phyloP scores from a whole-genome alignment of 1,139 yeast genomes.

The Komagataea norvegica region DNA sequence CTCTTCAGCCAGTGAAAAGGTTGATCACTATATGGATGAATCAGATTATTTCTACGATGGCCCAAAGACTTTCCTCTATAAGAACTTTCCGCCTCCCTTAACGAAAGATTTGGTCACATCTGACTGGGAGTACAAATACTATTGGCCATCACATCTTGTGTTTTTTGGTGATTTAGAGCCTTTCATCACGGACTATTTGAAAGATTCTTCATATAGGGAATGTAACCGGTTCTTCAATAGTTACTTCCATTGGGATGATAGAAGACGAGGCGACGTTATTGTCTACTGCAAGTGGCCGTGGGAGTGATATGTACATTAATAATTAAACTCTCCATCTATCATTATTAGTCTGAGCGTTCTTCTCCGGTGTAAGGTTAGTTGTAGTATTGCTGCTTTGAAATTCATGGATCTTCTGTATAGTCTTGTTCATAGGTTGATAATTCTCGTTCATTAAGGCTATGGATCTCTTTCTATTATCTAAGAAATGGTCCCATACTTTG shows the following conservation, averaged over 20 bases:
- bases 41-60: constrained; percentile 78
- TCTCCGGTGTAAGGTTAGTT: background rate
- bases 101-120: constrained; percentile 24
- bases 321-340: constrained; percentile 24
- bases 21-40: constrained; percentile 65
- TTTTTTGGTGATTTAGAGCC: constrained; percentile 62
- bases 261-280: constrained; percentile 65
- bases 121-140: constrained; percentile 33
- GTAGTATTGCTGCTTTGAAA: too few species aligned
- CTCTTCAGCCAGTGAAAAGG: constrained; percentile 17
- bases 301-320: constrained; percentile 21
- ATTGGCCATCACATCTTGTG: constrained; percentile 71
- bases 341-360: background rate
- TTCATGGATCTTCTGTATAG: constrained; percentile 13
- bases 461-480: constrained; percentile 15
- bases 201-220: constrained; percentile 42
- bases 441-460: constrained; percentile 16
- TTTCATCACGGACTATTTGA: constrained; percentile 37
- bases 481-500: constrained; percentile 20
- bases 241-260: constrained; percentile 78
- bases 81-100: constrained; percentile 37
- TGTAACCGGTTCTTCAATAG: constrained; percentile 66
- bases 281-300: constrained; percentile 32
- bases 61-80: constrained; percentile 49
- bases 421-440: constrained; percentile 17